These are phyloP conservation scores for Cutaneotrichosporon daszewskae DNA, from an alignment of 1,284 basidiomycete genomes.

Conservation along the genomic window DNA sequence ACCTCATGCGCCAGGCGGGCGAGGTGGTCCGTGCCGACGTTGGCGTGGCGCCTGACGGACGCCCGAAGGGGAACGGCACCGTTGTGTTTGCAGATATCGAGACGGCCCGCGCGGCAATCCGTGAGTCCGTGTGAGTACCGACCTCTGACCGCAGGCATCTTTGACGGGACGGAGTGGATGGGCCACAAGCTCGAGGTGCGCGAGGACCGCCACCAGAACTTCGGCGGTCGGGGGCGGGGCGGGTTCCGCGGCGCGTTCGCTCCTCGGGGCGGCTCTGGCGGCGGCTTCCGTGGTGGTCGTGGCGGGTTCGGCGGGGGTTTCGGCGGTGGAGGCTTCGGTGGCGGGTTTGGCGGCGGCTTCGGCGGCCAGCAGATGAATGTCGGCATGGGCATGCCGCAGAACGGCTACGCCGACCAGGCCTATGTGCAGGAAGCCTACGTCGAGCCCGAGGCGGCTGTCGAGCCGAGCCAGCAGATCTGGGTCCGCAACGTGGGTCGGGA, in stretches of 20 bases:
- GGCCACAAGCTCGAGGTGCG: conserved; percentile 86
- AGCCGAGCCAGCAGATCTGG: conserved; percentile 94
- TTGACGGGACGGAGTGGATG: conserved; percentile 91
- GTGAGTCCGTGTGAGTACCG: conserved; percentile 51
- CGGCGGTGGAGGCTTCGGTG: conserved; percentile 28
- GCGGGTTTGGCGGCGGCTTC: background rate
- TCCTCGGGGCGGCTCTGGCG: conserved; percentile 56
- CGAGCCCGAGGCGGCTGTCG: conserved; percentile 47
- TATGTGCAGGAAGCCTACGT: conserved; percentile 40
- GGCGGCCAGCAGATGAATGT: background rate
- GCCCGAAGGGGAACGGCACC: conserved; percentile 88
- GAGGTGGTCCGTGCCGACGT: conserved; percentile 92
- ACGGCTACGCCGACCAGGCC: conserved; percentile 40
- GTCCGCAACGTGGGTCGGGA: conserved; percentile 86
- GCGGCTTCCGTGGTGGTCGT: conserved; percentile 49
- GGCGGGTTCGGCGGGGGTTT: conserved; percentile 57
- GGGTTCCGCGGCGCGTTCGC: conserved; percentile 56
- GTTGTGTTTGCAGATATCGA: conserved; percentile 89
- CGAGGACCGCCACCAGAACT: conserved; percentile 85
- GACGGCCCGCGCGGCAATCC: conserved; percentile 84
- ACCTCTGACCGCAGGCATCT: conserved; percentile 69
- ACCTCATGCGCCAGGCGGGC: conserved; percentile 89
- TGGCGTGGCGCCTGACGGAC: conserved; percentile 82
- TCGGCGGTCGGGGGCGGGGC: conserved; percentile 44
- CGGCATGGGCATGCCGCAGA: conserved; percentile 5